Evolutionary conservation across 1,139 yeast species (phyloP), one percentile per base, ranked within the genome.

Genomic region (Yamadazyma epiphylla): DNA sequence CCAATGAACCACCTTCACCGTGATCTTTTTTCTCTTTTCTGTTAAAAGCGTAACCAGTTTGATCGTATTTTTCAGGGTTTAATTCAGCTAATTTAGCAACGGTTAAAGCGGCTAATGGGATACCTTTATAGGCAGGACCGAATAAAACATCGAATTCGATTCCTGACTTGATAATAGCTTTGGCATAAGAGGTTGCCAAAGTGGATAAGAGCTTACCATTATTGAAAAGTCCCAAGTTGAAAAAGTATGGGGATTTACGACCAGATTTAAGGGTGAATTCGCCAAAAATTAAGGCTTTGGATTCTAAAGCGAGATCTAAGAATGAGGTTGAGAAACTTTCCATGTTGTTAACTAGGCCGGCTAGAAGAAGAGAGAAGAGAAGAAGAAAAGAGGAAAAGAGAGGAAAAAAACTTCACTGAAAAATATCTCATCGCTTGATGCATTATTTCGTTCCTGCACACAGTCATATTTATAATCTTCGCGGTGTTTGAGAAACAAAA

Each of bases 111-210:
- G 95, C 95, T 34, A 91, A 70, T 19, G 98, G 95, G 46, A 91
- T 91, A 15, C 98, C 98, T 64, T 91, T 91, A 64, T 91, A 91
- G 17, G 98, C 98, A 12, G 98, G 98, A 9, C 98, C 98, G 50
- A 91, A 91, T 35, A 91, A 67, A 24, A 91, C 80, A 51, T 91
- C 98, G 48, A 91, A 89, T 54, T 87, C 81, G 35, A 91, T 54
- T 4, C 82, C 88, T 1, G 91, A 73, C 29, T 75, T 77, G 43
- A 88, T 80, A 45, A 91, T 89, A 24, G 96, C 85, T 39, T 76
- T 71, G 29, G 98, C 97, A 53, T 88, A 91, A 5, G 96, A 84
- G 7, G 81, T 74, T 19, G 96, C 96, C 50, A 91, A 67, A 30
- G 79, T 77, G 12, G 88, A 77, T 41, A 91, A 68, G 39, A 84